These are phyloP conservation scores for Lepiota brunneoincarnata DNA, from an alignment of 768 basidiomycete genomes.

Conservation along the genomic window DNA sequence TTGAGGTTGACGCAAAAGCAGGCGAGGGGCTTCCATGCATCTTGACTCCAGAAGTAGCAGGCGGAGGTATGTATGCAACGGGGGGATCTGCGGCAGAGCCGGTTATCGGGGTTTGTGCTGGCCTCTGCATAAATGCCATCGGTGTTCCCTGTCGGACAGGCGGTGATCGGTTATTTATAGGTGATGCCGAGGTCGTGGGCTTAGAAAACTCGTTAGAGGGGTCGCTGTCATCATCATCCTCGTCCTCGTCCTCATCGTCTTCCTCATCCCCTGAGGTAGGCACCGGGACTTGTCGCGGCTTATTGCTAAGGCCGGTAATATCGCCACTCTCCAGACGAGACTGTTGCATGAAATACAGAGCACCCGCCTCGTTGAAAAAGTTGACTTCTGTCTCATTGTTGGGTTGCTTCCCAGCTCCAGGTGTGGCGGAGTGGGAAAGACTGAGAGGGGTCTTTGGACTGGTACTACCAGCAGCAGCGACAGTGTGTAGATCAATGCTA, in stretches of 20 bases:
- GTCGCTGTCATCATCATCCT: constrained; percentile 4
- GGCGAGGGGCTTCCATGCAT: neutral
- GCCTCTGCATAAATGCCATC: constrained; percentile 32
- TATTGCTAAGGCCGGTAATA: neutral
- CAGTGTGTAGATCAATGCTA: constrained; percentile 11
- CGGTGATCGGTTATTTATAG: constrained; percentile 15
- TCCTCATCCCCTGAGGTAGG: constrained; percentile 33
- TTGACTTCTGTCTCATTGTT: constrained; percentile 29
- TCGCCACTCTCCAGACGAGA: constrained; percentile 21
- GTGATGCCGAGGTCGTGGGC: neutral
- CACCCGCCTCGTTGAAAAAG: constrained; percentile 54
- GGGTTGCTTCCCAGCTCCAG: neutral
- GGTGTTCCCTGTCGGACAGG: constrained; percentile 35
- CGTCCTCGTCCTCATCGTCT: constrained; percentile 13
- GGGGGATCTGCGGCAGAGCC: constrained; percentile 18
- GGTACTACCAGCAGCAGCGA: neutral
- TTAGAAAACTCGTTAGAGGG: neutral
- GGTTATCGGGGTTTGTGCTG: constrained; percentile 17
- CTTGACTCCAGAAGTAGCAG: neutral
- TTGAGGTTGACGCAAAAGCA: constrained; percentile 4
- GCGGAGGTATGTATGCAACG: neutral
- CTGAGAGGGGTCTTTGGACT: neutral
- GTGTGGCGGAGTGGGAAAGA: neutral
- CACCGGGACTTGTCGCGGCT: constrained; percentile 11
- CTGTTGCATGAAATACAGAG: constrained; percentile 70